Base-by-base conservation (phyloP, 2,329 filamentous ascomycete genomes). In the Aspergillus novoparasiticus region DNA sequence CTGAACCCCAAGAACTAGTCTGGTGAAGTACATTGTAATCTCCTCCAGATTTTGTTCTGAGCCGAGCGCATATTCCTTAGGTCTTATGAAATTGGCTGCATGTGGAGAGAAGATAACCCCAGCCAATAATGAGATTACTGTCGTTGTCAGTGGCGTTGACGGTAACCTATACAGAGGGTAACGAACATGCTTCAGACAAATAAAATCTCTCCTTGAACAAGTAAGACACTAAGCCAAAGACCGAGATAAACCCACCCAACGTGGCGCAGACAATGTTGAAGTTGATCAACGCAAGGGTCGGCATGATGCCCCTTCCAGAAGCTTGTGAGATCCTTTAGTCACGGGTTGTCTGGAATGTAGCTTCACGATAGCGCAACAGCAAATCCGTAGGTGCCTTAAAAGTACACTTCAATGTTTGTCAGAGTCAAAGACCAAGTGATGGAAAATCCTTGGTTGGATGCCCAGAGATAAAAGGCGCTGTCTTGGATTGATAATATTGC, bases 161-260 rank as follows among this genome's bases (percentile, higher is more conserved):
- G 41, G 4, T 16, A 8, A 34, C n/a, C 11, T 1, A 6, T 28
- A 19, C 28, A 21, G 26, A 19, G 30, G 21, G 41, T 30, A 30
- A 87, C 90, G 76, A 82, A 94, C 92, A 82, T 59, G 94, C 92
- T 85, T 97, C 94, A 1, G 93, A 96, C 1, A 97, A 85, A 75
- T 97, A 97, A 74, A 92, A 94, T 62, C 88, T 90, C 80, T 97
- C 94, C 75, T 97, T 97, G 73, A 92, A 85, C 21, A 97, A 85
- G 74, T 93, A 96, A 0, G 93, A 97, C 0, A 97, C 92, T 50
- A 97, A 81, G 4, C 93, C 93, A 73, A 96, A 97, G n/a, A 96
- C 69, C 0, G 92, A 93, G 65, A 97, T 89, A 80, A 96, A 97
- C 1, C 92, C 94, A 16, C 94, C 94, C 14, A 96, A 79, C 9